Evolutionary conservation across 2,329 filamentous ascomycete genomes (phyloP).

Genomic region (Phoma sp.): DNA sequence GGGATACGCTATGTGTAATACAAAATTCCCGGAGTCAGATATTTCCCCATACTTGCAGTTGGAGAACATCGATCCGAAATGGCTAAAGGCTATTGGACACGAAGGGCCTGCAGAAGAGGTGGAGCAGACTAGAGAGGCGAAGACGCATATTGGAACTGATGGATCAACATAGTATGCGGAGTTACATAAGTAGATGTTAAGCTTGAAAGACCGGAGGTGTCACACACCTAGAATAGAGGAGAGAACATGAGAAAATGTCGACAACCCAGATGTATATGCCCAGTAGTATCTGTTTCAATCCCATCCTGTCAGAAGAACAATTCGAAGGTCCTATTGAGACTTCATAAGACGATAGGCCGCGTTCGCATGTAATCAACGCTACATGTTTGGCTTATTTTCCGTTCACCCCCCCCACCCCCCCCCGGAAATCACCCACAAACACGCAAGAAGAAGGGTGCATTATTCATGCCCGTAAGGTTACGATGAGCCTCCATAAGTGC

Average conservation of each 20-base stretch:
- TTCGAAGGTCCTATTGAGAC: no score
- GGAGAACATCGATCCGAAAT: slow-evolving; percentile 54
- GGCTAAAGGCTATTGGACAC: slow-evolving; percentile 45
- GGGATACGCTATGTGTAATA: slow-evolving; percentile 46
- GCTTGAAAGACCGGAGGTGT: neutral
- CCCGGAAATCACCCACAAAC: no score
- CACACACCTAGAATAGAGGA: no score
- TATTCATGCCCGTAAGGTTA: neutral
- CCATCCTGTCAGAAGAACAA: no score
- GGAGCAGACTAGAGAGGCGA: slow-evolving; percentile 18
- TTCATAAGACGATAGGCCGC: no score
- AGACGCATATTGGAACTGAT: slow-evolving; percentile 6
- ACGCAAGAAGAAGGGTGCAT: neutral
- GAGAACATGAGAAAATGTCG: no score
- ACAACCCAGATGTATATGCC: no score
- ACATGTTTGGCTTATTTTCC: no score
- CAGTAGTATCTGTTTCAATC: no score
- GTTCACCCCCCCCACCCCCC: no score
- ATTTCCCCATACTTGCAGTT: slow-evolving; percentile 50
- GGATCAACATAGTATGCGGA: neutral
- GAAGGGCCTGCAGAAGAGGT: slow-evolving; percentile 24
- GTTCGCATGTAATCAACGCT: no score
- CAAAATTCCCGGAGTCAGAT: slow-evolving; percentile 37
- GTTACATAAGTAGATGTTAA: neutral
- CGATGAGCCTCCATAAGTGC: neutral